Evolutionary conservation across 1,139 yeast genomes (phyloP), one percentile per base, ranked within the genome.

Genomic region (Arxiozyma heterogenica): DNA sequence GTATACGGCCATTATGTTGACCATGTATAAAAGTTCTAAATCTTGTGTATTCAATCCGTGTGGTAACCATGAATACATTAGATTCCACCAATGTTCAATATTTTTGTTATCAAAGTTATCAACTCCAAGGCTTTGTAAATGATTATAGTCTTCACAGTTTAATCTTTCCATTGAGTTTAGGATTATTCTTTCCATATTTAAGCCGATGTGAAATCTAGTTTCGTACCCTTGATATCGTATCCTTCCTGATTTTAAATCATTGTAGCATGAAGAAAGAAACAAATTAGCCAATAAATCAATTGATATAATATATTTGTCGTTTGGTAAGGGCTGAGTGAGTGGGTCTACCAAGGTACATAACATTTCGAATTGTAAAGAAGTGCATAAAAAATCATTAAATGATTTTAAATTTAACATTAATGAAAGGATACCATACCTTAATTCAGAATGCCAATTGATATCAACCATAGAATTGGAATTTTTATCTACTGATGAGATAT

Each of bases 321-420:
- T 75, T 41, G 84, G 86, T 46, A 78, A 77, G 0, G 91, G 90
- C 58, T 83, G 89, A 1, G 88, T 81, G 60, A 76, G 72, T 4
- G 88, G 87, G 64, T 84, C 89, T 53, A 83, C 78, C 44, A 84
- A 65, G 1, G 80, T 72, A 38, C 62, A 57, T 22, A 67, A 49
- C 5, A 56, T 44, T 44, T 54, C 55, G 51, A 65, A 67, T 53
- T 63, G 66, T 21, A 7, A 12, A 34, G 49, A 11, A 17, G 49
- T 46, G n/a, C 49, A 46, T 8, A 55, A 39, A 12, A 52, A 42
- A 2, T 64, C 47, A 44, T 50, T 47, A 9, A 51, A 21, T 46
- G 54, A 23, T 49, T 53, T 39, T 54, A 53, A 46, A 43, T 54
- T 39, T 57, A 56, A 9, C 52, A 57, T 23, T 21, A 34, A 17